phyloP scores from a whole-genome alignment of 306 rosid genomes.

The Lathyrus tuberosus region DNA sequence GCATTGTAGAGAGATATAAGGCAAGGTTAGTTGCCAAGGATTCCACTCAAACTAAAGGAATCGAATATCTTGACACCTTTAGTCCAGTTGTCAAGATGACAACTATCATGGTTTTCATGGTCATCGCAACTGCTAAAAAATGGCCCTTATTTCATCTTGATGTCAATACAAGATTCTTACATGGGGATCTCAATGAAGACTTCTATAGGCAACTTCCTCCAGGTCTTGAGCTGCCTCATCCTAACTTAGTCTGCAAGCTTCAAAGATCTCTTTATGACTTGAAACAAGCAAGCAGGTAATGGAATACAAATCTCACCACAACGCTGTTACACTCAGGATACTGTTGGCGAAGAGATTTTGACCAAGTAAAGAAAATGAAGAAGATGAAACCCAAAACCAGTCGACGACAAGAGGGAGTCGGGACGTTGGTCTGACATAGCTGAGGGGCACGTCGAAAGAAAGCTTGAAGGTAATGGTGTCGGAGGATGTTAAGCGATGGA shows the following conservation, averaged over 20 bases:
- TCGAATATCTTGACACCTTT: neutral
- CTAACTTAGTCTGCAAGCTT: neutral
- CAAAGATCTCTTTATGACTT: neutral
- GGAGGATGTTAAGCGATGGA: no score
- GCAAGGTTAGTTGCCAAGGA: neutral
- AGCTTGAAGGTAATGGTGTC: no score
- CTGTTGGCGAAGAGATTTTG: no score
- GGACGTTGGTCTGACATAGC: no score
- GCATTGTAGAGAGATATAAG: neutral
- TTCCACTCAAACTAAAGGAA: neutral
- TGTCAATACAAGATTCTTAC: neutral
- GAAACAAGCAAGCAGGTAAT: neutral
- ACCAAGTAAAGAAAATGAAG: no score
- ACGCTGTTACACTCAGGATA: neutral
- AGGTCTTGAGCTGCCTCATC: neutral
- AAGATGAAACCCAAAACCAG: no score
- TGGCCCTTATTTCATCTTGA: neutral
- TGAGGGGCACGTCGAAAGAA: no score
- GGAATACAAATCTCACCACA: neutral
- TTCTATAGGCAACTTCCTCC: neutral
- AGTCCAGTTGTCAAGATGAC: neutral
- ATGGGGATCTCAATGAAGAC: neutral
- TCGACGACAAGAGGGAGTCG: no score
- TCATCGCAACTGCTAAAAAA: neutral
- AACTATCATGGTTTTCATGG: neutral